Percentiles rank a stretch among this genome's conserved stretches.
Conservation (phyloP, 495 filamentous ascomycete species). For the Cercophora sp. region DNA sequence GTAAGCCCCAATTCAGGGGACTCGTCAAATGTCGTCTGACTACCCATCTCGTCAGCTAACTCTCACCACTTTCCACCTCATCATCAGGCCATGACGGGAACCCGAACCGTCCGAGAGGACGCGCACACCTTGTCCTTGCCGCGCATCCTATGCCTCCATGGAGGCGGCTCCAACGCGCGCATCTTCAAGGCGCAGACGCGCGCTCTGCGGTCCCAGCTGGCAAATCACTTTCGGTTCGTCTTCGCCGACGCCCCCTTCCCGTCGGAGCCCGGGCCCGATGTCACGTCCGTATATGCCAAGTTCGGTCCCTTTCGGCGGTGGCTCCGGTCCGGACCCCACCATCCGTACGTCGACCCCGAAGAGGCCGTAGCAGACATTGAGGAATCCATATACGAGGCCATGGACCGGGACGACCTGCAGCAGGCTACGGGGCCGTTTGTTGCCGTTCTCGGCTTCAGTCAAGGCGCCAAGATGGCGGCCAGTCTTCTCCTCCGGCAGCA, state of each 20-base stretch:
- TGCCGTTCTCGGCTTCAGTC: constrained; percentile 29
- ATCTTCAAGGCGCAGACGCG: constrained; percentile 30
- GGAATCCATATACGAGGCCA: not conserved
- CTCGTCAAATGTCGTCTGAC: too few species aligned
- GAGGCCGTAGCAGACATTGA: not conserved
- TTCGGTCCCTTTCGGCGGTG: constrained; percentile 21
- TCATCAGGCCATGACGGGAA: too few species aligned
- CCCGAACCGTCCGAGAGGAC: too few species aligned
- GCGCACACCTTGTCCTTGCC: not conserved
- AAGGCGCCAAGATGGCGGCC: constrained; percentile 22
- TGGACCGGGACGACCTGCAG: not conserved
- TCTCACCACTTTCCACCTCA: too few species aligned
- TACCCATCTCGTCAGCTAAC: too few species aligned
- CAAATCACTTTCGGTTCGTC: constrained; percentile 23
- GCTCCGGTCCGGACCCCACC: constrained; percentile 12
- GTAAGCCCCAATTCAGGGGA: too few species aligned
- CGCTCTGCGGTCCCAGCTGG: constrained; percentile 17
- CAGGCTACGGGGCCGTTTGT: constrained; percentile 5
- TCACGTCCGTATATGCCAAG: constrained; percentile 25
- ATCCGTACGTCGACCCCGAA: not conserved
- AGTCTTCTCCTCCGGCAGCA: not conserved
- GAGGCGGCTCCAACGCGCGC: constrained; percentile 19
- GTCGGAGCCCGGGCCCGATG: constrained; percentile 18
- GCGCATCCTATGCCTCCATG: constrained; percentile 26
- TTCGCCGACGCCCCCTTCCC: constrained; percentile 17